phyloP scores from a whole-genome alignment of 2,329 filamentous ascomycete species.

The Phoma herbarum region DNA sequence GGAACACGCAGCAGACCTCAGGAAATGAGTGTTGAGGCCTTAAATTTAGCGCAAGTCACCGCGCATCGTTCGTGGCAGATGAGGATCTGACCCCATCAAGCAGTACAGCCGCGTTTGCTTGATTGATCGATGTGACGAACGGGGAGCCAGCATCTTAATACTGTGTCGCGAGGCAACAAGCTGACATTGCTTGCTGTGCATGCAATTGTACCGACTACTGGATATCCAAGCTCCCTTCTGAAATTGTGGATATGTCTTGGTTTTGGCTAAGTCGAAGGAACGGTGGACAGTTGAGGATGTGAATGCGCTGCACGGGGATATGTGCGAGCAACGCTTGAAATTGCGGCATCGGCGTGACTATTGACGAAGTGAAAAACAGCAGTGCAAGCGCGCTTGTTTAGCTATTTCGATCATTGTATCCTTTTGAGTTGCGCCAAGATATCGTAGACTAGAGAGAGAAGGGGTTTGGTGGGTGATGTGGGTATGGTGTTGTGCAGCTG shows the following conservation, averaged over 20 bases:
- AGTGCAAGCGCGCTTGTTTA: not conserved
- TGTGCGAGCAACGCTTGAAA: not conserved
- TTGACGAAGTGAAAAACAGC: not conserved
- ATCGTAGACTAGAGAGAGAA: not conserved
- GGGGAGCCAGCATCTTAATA: not conserved
- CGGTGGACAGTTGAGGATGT: not conserved
- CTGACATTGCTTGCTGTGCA: not conserved
- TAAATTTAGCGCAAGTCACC: not conserved
- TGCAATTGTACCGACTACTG: not conserved
- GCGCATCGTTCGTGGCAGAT: not conserved
- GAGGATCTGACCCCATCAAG: not conserved
- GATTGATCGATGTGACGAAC: not conserved
- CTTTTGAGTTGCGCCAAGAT: not conserved
- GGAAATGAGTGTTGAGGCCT: not conserved
- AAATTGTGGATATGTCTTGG: not conserved
- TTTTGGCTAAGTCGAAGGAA: not conserved
- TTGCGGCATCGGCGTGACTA: not conserved
- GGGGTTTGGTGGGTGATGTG: no score
- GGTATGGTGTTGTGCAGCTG: not conserved
- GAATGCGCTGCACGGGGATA: not conserved
- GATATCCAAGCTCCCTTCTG: not conserved
- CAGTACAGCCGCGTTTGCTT: conserved; percentile 6
- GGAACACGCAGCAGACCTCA: conserved; percentile 2
- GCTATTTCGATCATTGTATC: not conserved
- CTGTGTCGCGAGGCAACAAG: not conserved